Percentiles rank a stretch among this genome's conserved stretches.
These are phyloP conservation scores for Globisporangium perplexum DNA, from an alignment of 352 stramenopile species.

Conservation along the genomic window DNA sequence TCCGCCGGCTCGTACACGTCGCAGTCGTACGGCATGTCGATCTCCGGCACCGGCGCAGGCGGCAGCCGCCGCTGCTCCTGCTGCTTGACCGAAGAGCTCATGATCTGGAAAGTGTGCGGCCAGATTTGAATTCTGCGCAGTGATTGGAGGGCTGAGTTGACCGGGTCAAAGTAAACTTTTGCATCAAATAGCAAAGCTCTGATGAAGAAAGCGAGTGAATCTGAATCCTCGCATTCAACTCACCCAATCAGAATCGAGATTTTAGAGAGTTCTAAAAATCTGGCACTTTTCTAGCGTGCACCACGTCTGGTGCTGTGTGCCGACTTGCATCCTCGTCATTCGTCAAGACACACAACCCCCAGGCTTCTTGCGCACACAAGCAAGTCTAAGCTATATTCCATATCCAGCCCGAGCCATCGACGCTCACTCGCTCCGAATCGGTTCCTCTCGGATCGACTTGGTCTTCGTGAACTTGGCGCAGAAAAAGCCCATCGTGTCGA, in stretches of 20 bases:
- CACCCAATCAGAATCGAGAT: no score
- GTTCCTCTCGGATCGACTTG: slow-evolving; percentile 27
- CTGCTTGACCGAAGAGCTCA: not conserved
- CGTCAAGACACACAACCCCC: not conserved
- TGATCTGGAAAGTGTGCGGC: not conserved
- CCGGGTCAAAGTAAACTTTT: no score
- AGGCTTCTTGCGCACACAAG: not conserved
- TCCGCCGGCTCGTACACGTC: slow-evolving; percentile 97
- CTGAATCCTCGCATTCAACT: no score
- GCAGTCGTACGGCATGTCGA: slow-evolving; percentile 72
- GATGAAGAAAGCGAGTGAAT: no score
- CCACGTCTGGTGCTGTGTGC: no score
- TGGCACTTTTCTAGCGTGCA: no score
- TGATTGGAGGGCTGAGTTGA: no score
- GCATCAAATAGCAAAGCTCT: no score
- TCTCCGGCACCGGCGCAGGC: slow-evolving; percentile 49
- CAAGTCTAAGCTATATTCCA: not conserved
- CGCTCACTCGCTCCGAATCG: not conserved
- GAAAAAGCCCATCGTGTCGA: slow-evolving; percentile 94
- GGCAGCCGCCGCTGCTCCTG: not conserved
- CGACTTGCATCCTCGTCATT: no score
- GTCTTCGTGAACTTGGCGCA: slow-evolving; percentile 91
- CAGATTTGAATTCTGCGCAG: no score
- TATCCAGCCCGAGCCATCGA: not conserved
- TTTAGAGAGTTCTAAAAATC: no score